phyloP scores from a whole-genome alignment of 2,329 filamentous ascomycete species.

The Ploettnerulaceae sp. region DNA sequence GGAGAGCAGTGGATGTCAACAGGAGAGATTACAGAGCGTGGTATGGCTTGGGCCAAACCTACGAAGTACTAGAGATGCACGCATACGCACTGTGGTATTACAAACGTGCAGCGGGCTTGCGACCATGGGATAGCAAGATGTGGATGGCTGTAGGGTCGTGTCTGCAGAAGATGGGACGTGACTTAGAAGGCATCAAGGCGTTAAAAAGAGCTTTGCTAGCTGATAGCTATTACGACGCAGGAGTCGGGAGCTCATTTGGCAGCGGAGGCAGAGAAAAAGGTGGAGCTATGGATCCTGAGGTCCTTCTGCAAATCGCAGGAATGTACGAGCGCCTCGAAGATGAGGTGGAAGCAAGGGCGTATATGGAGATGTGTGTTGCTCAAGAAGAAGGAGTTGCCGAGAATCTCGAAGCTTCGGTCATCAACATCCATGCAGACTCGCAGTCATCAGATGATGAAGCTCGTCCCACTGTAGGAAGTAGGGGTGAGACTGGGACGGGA shows the following conservation, averaged over 20 bases:
- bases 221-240: constrained; percentile 77
- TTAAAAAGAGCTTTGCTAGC: constrained; percentile 88
- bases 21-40: constrained; percentile 94
- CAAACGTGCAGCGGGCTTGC: constrained; percentile 85
- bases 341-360: constrained; percentile 75
- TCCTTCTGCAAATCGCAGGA: constrained; percentile 80
- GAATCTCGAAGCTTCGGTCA: constrained; percentile 36
- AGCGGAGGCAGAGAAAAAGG: constrained; percentile 44
- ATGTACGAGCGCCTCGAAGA: constrained; percentile 82
- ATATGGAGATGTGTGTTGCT: constrained; percentile 93
- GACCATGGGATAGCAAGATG: constrained; percentile 98
- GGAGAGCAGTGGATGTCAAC: constrained; percentile 92
- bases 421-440: constrained; percentile 53
- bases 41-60: constrained; percentile 96
- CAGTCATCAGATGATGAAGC: constrained; percentile 43
- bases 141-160: constrained; percentile 95
- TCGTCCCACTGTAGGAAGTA: constrained; percentile 33
- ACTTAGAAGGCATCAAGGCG: constrained; percentile 89
- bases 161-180: constrained; percentile 80
- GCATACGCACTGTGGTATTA: constrained; percentile 97
- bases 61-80: constrained; percentile 97
- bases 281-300: constrained; percentile 75
- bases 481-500: constrained; percentile 56
- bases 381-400: constrained; percentile 72
- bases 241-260: constrained; percentile 39